A percentile compares a stretch with the other conserved stretches of the same genome.
phyloP scores from a whole-genome alignment of 1,139 yeast genomes.

The Suhomyces coccinellae region DNA sequence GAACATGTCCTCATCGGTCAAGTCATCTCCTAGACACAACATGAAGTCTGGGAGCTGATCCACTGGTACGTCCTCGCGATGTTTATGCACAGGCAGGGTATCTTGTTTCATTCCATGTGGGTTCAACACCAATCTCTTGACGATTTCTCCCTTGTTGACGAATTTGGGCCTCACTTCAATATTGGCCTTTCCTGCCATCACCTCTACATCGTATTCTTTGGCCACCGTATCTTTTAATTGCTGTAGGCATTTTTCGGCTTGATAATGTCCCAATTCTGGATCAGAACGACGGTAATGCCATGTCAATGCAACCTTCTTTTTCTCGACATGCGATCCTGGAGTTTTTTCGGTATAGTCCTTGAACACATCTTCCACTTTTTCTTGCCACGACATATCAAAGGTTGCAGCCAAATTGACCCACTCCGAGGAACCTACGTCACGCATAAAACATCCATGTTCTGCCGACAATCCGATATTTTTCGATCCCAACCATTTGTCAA shows the following conservation, averaged over 20 bases:
- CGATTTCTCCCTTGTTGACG: constrained; percentile 96
- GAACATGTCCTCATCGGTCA: constrained; percentile 98
- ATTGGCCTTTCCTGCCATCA: constrained; percentile 97
- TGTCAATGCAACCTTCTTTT: constrained; percentile 88
- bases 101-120: constrained; percentile 54
- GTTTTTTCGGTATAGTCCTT: constrained; percentile 78
- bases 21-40: constrained; percentile 90
- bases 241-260: constrained; percentile 71
- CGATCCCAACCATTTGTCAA: constrained; percentile 85
- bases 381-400: constrained; percentile 94
- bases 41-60: constrained; percentile 75
- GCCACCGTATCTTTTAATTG: constrained; percentile 64
- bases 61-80: constrained; percentile 34
- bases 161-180: constrained; percentile 93
- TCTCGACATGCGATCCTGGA: constrained; percentile 86
- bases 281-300: constrained; percentile 98
- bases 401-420: constrained; percentile 88
- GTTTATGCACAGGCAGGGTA: constrained; percentile 28
- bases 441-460: constrained; percentile 96
- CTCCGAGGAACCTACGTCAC: constrained; percentile 55
- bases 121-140: constrained; percentile 67
- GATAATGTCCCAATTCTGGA: constrained; percentile 87
- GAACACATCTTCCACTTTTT: constrained; percentile 72
- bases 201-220: constrained; percentile 78
- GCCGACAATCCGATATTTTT: constrained; percentile 81